phyloP scores from a whole-genome alignment of 1,284 basidiomycete genomes.

The Melampsora americana region DNA sequence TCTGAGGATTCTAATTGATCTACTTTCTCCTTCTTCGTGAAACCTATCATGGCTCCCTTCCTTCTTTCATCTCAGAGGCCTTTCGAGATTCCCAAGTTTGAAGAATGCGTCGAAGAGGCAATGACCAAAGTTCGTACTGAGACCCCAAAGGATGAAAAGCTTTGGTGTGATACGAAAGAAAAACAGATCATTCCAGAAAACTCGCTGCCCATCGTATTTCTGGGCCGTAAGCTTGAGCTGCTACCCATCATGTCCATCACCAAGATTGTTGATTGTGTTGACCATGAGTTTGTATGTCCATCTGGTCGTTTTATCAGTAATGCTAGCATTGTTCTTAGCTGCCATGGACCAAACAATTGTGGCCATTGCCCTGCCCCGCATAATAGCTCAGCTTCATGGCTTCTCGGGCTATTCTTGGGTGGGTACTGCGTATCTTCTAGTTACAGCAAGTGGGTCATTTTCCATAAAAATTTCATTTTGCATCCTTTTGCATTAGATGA shows the following conservation, averaged over 20 bases:
- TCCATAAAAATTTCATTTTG: background rate
- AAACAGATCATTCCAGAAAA: slow-evolving; percentile 7
- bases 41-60: too few species aligned
- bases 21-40: too few species aligned
- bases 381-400: slow-evolving; percentile 47
- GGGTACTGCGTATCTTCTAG: slow-evolving; percentile 50
- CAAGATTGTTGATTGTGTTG: background rate
- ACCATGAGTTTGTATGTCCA: background rate
- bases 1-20: too few species aligned
- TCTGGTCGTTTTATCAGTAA: background rate
- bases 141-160: background rate
- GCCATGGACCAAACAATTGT: slow-evolving; percentile 50
- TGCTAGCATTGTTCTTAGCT: background rate
- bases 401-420: slow-evolving; percentile 49
- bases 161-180: background rate
- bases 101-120: too few species aligned
- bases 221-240: background rate
- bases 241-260: background rate
- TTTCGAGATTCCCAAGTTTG: too few species aligned
- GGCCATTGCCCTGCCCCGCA: slow-evolving; percentile 49
- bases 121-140: background rate
- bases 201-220: background rate
- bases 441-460: slow-evolving; percentile 44
- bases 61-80: too few species aligned
- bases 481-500: background rate